Percentiles rank a stretch among this genome's conserved stretches.
These are phyloP conservation scores for Aristolochia fimbriata DNA, from an alignment of 164 flowering plant species.

Conservation along the genomic window DNA sequence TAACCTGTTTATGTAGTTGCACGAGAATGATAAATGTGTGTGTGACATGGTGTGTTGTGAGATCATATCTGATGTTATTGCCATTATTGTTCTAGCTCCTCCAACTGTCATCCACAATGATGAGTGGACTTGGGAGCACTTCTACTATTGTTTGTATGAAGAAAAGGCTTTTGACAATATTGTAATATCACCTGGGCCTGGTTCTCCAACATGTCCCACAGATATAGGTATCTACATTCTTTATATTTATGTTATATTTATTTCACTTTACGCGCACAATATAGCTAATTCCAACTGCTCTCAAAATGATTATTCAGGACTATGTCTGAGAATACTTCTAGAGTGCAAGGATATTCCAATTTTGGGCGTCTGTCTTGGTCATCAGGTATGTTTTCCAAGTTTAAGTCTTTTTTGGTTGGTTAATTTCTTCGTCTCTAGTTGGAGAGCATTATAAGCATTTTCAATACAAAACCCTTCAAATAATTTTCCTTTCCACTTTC, in stretches of 20 bases:
- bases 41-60: not conserved
- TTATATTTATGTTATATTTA: too few relatives aligned
- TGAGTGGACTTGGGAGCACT: conserved; percentile 79
- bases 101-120: conserved; percentile 88
- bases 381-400: conserved; percentile 55
- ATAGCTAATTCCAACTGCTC: not conserved
- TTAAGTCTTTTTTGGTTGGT: not conserved
- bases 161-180: conserved; percentile 86
- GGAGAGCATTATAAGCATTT: not conserved
- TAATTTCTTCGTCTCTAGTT: too few relatives aligned
- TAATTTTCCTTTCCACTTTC: not conserved
- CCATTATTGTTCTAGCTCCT: conserved; percentile 44
- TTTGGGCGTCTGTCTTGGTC: conserved; percentile 98
- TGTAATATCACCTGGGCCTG: conserved; percentile 99
- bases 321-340: conserved; percentile 63
- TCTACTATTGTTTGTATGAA: conserved; percentile 54
- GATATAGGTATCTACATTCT: conserved; percentile 99
- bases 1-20: not conserved
- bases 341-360: conserved; percentile 89
- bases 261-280: not conserved
- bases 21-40: not conserved
- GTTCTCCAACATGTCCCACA: conserved; percentile 71
- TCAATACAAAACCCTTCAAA: not conserved
- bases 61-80: not conserved
- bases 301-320: conserved; percentile 39